phyloP scores from a whole-genome alignment of 1,139 yeast genomes.

The Pichia sp. region DNA sequence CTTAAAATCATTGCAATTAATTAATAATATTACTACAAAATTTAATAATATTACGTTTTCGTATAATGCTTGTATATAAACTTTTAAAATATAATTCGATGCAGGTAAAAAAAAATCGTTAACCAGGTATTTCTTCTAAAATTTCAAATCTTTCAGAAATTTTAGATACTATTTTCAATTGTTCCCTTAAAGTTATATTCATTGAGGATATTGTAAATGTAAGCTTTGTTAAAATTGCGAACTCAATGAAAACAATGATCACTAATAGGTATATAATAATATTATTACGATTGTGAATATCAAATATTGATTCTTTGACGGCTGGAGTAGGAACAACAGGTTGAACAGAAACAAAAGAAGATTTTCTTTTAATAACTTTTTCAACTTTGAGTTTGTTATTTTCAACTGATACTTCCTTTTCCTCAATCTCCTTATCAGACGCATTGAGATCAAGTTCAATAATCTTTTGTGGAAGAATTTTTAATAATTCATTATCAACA shows the following conservation, averaged over 20 bases:
- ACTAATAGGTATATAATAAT: too few relatives aligned
- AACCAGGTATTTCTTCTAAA: too few relatives aligned
- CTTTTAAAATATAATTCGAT: too few relatives aligned
- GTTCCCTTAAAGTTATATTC: background rate
- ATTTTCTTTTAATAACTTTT: background rate
- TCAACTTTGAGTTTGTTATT: background rate
- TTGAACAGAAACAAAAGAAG: too few relatives aligned
- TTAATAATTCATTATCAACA: constrained; percentile 12
- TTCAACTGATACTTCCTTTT: background rate
- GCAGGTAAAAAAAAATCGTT: too few relatives aligned
- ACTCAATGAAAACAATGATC: too few relatives aligned
- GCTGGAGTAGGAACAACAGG: too few relatives aligned
- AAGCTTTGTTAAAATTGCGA: background rate
- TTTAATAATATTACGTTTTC: background rate
- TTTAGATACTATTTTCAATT: too few relatives aligned
- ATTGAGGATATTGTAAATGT: background rate
- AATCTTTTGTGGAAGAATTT: constrained; percentile 7
- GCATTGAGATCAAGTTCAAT: constrained; percentile 5
- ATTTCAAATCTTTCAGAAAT: too few relatives aligned
- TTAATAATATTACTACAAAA: background rate
- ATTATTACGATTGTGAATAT: too few relatives aligned
- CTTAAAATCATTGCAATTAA: background rate
- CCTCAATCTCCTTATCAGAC: constrained; percentile 1
- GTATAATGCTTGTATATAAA: background rate
- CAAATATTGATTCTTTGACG: too few relatives aligned